Evolutionary conservation across 148 eudicot genomes (phyloP), one percentile per base, ranked within the genome.

Genomic region (Silene conica): DNA sequence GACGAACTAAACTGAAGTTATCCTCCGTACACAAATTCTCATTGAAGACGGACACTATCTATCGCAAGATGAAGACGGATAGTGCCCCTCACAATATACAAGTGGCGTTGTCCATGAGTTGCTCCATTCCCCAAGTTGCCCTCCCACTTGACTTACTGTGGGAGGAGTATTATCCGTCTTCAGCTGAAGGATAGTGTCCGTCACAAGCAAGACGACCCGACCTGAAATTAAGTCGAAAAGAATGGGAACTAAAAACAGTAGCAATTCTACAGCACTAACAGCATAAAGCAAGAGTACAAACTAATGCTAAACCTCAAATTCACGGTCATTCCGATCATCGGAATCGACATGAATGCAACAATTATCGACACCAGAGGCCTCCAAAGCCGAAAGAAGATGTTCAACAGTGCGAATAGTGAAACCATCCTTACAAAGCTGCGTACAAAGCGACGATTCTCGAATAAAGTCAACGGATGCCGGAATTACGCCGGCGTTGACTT

Each of bases 331-430:
- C 12, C 41, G 6, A 19, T 34, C 74, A n/a, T 77, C 60, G 18
- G 84, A 43, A 9, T 18, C 68, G 70, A 88, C 75, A 69, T 91
- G 79, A 54, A 94, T 85, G 8, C 88, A 70, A 64, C 98, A 94
- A 76, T 94, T 94, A 78, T 94, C 98, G 11, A 94, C 97, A 3
- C 93, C 97, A 1, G 82, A 41, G 12, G 87, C 98, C 79, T 94
- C 98, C 62, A 94, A 83, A 58, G 98, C 92, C 5, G 98, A 94
- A 15, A 94, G 89, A 82, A 94, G 76, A 71, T 94, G 98, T 83
- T 94, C 98, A 6, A 94, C 91, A 0, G 98, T 91, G 2, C 88
- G 80, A 71, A 94, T 78, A 31, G 69, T 79, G 57, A 79, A 63
- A 18, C 96, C 95, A 61, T 82, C 82, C 62, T 77, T 86, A 73